phyloP scores from a whole-genome alignment of 75 land plant genomes.

The Pinus tabuliformis region DNA sequence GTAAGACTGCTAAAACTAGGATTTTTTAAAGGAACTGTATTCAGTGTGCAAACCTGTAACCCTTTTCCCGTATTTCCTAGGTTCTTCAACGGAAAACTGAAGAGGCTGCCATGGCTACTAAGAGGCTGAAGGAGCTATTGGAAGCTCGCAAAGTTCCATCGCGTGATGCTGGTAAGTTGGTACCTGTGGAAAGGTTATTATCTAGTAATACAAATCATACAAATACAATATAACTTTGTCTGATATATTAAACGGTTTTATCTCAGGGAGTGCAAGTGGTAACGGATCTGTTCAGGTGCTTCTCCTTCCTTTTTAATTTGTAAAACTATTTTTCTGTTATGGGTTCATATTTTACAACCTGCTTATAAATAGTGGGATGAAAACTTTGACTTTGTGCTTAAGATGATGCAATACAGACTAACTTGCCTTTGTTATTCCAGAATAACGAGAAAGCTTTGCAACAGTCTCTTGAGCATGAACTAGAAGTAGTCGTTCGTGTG shows the following conservation, averaged over 20 bases:
- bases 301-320: background rate
- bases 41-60: background rate
- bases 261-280: background rate
- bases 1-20: constrained; percentile 21
- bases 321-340: background rate
- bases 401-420: background rate
- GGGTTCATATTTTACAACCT: background rate
- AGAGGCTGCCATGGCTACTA: constrained; percentile 87
- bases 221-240: background rate
- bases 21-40: background rate
- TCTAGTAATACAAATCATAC: background rate
- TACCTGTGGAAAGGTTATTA: background rate
- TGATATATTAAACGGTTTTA: background rate
- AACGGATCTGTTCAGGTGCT: constrained; percentile 8
- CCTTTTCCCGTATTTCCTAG: constrained; percentile 20
- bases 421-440: constrained; percentile 17
- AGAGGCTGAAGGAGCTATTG: constrained; percentile 83
- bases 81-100: constrained; percentile 97
- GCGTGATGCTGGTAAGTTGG: constrained; percentile 35
- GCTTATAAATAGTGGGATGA: background rate
- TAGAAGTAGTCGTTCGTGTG: constrained; percentile 82
- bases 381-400: background rate
- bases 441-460: constrained; percentile 51
- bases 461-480: constrained; percentile 83
- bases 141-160: constrained; percentile 69